These are phyloP conservation scores for Lecanicillium sp. DNA, from an alignment of 2,329 filamentous ascomycete species.

Conservation along the genomic window DNA sequence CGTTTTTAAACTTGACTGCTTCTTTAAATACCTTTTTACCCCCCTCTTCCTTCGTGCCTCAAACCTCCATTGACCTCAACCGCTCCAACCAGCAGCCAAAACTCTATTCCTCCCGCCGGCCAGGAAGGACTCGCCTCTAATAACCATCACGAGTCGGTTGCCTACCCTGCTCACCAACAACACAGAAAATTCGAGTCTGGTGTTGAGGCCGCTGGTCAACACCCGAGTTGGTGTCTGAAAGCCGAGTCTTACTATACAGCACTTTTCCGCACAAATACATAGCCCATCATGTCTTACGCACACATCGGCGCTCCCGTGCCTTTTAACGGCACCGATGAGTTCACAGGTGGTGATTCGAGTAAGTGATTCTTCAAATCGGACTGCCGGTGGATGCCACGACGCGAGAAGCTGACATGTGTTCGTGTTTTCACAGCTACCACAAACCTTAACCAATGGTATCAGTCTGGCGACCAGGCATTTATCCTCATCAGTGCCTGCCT, in stretches of 20 bases:
- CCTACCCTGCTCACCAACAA: background rate
- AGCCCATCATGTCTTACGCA: slow-evolving; percentile 49
- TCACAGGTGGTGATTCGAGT: slow-evolving; percentile 73
- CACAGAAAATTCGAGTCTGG: background rate
- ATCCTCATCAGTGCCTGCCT: slow-evolving; percentile 87
- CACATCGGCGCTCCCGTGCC: slow-evolving; percentile 51
- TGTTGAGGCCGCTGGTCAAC: background rate
- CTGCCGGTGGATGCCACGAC: too few species aligned
- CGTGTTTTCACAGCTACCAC: slow-evolving; percentile 54
- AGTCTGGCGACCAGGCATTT: slow-evolving; percentile 86
- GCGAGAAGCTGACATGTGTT: background rate
- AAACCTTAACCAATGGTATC: slow-evolving; percentile 95
- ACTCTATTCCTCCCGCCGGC: background rate
- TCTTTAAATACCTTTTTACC: slow-evolving; percentile 5
- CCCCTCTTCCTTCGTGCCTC: background rate
- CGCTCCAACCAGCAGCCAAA: background rate
- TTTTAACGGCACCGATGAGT: slow-evolving; percentile 59
- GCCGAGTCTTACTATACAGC: background rate
- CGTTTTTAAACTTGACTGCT: background rate
- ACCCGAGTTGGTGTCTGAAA: too few species aligned
- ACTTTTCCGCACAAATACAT: background rate
- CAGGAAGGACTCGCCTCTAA: background rate
- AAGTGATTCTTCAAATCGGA: slow-evolving; percentile 35
- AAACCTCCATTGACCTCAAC: background rate
- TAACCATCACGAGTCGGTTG: too few species aligned